Evolutionary conservation across 2,329 filamentous ascomycete species (phyloP), one percentile per base, ranked within the genome.

Genomic region (Penicillium paneum): DNA sequence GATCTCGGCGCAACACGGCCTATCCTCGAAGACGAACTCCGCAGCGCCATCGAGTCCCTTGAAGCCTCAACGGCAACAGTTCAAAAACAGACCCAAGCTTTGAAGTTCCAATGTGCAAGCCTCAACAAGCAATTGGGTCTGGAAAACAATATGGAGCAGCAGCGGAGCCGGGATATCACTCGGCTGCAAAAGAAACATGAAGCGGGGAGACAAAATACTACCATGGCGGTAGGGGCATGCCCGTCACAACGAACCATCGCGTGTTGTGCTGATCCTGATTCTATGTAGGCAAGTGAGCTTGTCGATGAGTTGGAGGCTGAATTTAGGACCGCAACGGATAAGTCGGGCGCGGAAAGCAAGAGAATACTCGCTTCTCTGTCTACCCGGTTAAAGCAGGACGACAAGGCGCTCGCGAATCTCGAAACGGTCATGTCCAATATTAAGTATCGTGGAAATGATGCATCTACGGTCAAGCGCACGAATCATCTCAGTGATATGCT

Each of bases 1-100:
- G 64, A 68, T 26, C 53, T 72, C 17, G 52, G 59, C 40, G 62
- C 67, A 42, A 72, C 66, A 15, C 68, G 71, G 59, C 71, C 73
- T n/a, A 60, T 76, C 48, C 62, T 72, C 6, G 74, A 76, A 47
- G 65, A 69, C 21, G 73, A 76, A 43, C 67, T 76, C 40, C 70
- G 60, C 48, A 61, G 45, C 46, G 67, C 73, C 28, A 74, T 74
- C 45, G 60, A 67, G 42, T 65, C 63, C 10, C 62, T 76, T 32
- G 67, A 72, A 46, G 60, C 64, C n/a, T 75, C 73, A 8, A 76
- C 74, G 1, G 63, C 62, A 8, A 64, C 64, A 6, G 68, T 72
- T 36, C 61, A 70, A 28, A 67, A 63, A 57, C 73, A 75, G 49
- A 70, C 67, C 0, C 58, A 69, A 35, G 64, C 64, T 2, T 46